Evolutionary conservation across 139 green algal species (phyloP), one percentile per base, ranked within the genome.

Genomic region (Picochlorum costavermella): DNA sequence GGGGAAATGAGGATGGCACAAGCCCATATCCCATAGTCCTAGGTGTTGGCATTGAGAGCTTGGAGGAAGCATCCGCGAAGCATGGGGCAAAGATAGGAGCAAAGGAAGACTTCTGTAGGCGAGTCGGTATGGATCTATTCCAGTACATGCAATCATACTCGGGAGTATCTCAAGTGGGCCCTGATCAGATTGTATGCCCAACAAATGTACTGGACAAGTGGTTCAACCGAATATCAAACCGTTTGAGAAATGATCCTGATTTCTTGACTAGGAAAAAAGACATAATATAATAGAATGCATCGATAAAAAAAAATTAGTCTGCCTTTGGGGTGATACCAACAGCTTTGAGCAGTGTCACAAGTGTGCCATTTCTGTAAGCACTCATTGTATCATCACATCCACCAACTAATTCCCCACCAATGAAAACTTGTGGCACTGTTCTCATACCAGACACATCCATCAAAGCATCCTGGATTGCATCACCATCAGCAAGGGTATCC

Each of bases 381-480:
- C 63, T 67, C 43, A 81, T 45, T 0, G 78, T 84, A 69, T 84
- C 84, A 65, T 92, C 86, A 46, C 77, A 89, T 43, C 86, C 86
- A 16, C 86, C 86, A 11, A 92, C 71, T 31, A 78, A 79, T 45
- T 81, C 63, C 56, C 84, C 80, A 2, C 69, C 75, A 11, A 94
- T 68, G 60, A 94, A 94, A 2, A 94, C 87, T 56, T 93, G 86
- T n/a, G 86, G 86, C 26, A 94, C 86, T 2, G 86, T 92, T 20
- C 79, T 70, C 0, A 60, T 64, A 3, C 76, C 71, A 10, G 80
- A 84, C 1, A 90, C 66, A 1, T 62, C 11, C 10, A 51, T 46
- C 30, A 94, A 67, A 6, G 74, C 78, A 20, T 78, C 70, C 65
- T 88, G 80, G 4, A 94, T 62, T 5, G 80, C 77, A 2, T 73